Conservation (phyloP, 345 rosid genomes). For the Gossypium ekmanianum region DNA sequence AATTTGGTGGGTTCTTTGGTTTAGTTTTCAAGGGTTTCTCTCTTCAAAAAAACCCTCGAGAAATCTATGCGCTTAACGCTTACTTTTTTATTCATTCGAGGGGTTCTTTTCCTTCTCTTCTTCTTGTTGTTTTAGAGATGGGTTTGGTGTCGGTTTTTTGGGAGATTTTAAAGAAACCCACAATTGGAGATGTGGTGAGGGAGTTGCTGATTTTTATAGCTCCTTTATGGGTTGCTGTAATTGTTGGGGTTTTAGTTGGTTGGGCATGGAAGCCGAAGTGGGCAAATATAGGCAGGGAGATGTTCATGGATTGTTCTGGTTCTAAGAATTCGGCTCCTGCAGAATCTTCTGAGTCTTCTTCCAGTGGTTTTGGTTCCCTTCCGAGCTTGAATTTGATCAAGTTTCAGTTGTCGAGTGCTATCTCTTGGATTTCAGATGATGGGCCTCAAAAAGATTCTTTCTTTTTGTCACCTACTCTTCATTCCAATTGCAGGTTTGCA, state of each 20-base stretch:
- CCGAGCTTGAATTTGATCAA: slow-evolving; percentile 41
- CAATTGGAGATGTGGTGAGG: slow-evolving; percentile 36
- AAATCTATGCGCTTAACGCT: slow-evolving; percentile 35
- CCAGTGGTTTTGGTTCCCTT: slow-evolving; percentile 23
- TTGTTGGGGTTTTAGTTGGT: slow-evolving; percentile 78
- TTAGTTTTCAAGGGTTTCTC: slow-evolving; percentile 9
- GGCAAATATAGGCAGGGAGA: slow-evolving; percentile 57
- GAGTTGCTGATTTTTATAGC: slow-evolving; percentile 48
- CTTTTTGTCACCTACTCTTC: slow-evolving; percentile 21
- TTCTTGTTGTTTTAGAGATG: slow-evolving; percentile 28
- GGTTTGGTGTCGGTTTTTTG: slow-evolving; percentile 44
- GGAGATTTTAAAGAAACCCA: slow-evolving; percentile 49
- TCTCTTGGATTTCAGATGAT: slow-evolving; percentile 42
- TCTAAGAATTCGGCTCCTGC: slow-evolving; percentile 17
- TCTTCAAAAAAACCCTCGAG: slow-evolving; percentile 34
- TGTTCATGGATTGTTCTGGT: slow-evolving; percentile 26
- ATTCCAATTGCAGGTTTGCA: slow-evolving; percentile 49
- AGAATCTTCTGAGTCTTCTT: slow-evolving; percentile 1
- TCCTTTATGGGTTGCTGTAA: slow-evolving; percentile 84
- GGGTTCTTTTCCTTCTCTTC: slow-evolving; percentile 22
- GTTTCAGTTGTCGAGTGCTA: slow-evolving; percentile 50
- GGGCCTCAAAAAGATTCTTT: slow-evolving; percentile 25
- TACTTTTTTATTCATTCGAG: slow-evolving; percentile 40
- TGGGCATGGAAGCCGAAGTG: slow-evolving; percentile 97
- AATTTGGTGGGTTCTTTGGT: neutral